Evolutionary conservation across 495 filamentous ascomycete species (phyloP), one percentile per base, ranked within the genome.

Genomic region (Penicillium verhagenii): DNA sequence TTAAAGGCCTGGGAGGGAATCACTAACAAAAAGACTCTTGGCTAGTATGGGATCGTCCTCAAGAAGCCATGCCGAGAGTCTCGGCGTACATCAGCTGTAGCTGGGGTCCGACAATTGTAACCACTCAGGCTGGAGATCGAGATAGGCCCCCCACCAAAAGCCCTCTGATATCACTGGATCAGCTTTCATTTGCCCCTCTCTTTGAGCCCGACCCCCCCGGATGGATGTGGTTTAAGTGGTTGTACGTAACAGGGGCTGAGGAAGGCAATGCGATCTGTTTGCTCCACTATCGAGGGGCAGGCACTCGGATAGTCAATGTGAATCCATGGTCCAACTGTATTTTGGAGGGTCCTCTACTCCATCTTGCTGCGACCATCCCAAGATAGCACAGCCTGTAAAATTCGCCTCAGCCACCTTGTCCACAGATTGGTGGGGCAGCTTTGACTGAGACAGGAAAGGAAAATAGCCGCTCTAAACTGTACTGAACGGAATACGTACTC

Each of bases 321-420:
- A 33, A 54, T 47, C 58, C 58, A 48, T 58, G 58, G 56, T 52
- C 53, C 46, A 59, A 43, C 23, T 2, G 18, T 58, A 42, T 56
- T 31, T 26, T n/a, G 54, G 52, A 54, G 47, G 51, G 49, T 50
- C 8, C 29, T 14, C n/a, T 25, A 25, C 50, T 55, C 56, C 52
- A 52, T 58, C 44, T n/a, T 21, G 16, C 38, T 44, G 20, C 38
- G 24, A 56, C 43, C 48, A 49, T 61, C 54, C 53, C 43, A 49
- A 45, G 35, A 56, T 52, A 48, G 51, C 31, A 47, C 48, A 18
- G 5, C 14, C 25, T 29, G 19, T 9, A 52, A 16, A 24, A 46
- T 42, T 43, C 31, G n/a, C 56, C 24, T 54, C 52, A 60, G 60
- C 54, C 63, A 64, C 60, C 14, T 21, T 37, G 42, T 35, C 50